phyloP scores from a whole-genome alignment of 2,329 filamentous ascomycete genomes.

The Paraphoma sp. region DNA sequence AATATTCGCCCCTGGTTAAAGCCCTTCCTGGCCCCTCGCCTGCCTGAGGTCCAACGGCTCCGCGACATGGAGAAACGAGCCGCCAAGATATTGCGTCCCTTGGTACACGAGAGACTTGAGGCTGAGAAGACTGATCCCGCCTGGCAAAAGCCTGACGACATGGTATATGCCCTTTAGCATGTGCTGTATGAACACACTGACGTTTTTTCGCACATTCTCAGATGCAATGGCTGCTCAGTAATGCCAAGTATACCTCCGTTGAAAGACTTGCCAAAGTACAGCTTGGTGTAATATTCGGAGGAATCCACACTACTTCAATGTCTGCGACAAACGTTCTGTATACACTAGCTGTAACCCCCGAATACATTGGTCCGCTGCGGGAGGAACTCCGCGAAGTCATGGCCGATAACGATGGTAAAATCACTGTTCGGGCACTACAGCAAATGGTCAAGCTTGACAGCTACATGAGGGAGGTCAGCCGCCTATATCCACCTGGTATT shows the following conservation, averaged over 20 bases:
- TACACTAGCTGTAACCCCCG: slow-evolving; percentile 40
- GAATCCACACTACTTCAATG: slow-evolving; percentile 40
- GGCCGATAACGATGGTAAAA: slow-evolving; percentile 40
- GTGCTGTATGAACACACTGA: too few species aligned
- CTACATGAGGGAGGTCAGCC: slow-evolving; percentile 45
- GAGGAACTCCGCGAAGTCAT: slow-evolving; percentile 51
- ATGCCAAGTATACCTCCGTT: slow-evolving; percentile 29
- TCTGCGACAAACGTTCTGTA: slow-evolving; percentile 38
- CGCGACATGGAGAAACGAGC: slow-evolving; percentile 22
- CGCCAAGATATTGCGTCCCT: slow-evolving; percentile 24
- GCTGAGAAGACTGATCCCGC: slow-evolving; percentile 32
- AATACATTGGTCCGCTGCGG: slow-evolving; percentile 52
- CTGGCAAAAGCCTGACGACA: slow-evolving; percentile 44
- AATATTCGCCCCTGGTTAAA: slow-evolving; percentile 31
- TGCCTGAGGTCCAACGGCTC: slow-evolving; percentile 31
- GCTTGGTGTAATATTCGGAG: slow-evolving; percentile 37
- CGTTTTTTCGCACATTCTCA: too few species aligned
- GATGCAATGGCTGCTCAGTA: too few species aligned
- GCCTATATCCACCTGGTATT: slow-evolving; percentile 29
- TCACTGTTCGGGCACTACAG: slow-evolving; percentile 39
- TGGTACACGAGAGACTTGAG: slow-evolving; percentile 30
- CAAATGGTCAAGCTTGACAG: slow-evolving; percentile 46
- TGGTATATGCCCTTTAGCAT: slow-evolving; percentile 30
- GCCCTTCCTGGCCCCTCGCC: slow-evolving; percentile 30
- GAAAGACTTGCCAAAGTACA: slow-evolving; percentile 19